Base-by-base conservation (phyloP, 345 rosid species). In the Kernera saxatilis region DNA sequence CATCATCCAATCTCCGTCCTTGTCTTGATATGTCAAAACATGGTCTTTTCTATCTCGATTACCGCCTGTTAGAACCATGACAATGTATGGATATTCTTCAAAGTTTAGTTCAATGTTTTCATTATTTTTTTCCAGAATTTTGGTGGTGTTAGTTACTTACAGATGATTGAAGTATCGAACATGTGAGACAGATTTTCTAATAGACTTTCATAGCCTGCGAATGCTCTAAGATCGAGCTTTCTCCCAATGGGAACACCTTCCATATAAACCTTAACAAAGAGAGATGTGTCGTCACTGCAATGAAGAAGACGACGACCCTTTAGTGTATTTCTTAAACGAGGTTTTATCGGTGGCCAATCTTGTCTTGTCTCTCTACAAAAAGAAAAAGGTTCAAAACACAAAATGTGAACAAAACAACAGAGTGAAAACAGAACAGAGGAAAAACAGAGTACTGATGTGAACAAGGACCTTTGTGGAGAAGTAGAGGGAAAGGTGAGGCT, bases 171-270 rank as follows among this genome's bases (percentile, higher is more conserved):
- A 50, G 85, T 75, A 46, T 52, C 64, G 49, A 82, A 84, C 83
- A 84, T 82, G 14, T 40, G 58, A 37, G 74, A 72, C 2, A 84
- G 83, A 8, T 78, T 56, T 14, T 50, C 36, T 41, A 73, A 27
- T 13, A 84, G 79, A 53, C 73, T 73, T 5, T 75, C 73, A 29
- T 84, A 84, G 56, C 79, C 62, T 17, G 75, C 71, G 69, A 79
- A 83, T 36, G 83, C 81, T 17, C 79, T 81, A 72, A 87, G 78
- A 48, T 87, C 84, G 8, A 87, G 74, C 44, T 87, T 87, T 69
- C 92, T 84, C 8, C 92, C 92, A 54, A 87, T 87, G 46, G 85
- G 85, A 40, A 79, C 71, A 6, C 89, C 92, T 41, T 85, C 92
- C 86, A 85, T 85, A 73, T 87, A 83, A 63, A 87, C 88, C 83